These are phyloP conservation scores for Staphylotrichum tortipilum DNA, from an alignment of 495 filamentous ascomycete species.

Conservation along the genomic window DNA sequence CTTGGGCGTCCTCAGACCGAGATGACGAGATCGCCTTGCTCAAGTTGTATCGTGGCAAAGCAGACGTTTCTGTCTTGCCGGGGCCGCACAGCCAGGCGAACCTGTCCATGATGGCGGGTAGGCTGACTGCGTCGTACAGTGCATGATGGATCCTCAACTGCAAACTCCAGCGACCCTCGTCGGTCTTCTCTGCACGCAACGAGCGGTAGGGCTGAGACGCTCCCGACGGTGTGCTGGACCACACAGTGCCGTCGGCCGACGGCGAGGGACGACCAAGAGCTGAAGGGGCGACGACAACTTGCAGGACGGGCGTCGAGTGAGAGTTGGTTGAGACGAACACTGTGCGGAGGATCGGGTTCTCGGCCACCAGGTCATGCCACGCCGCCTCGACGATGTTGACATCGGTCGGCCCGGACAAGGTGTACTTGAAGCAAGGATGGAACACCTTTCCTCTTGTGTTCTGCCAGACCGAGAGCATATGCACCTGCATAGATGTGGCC, in stretches of 20 bases:
- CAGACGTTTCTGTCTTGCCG: background rate
- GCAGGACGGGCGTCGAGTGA: constrained; percentile 41
- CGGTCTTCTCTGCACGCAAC: constrained; percentile 1
- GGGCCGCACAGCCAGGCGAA: constrained; percentile 19
- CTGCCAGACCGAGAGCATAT: constrained; percentile 62
- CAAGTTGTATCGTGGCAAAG: background rate
- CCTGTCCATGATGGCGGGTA: constrained; percentile 42
- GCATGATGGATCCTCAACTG: constrained; percentile 61
- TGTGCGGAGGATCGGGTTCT: constrained; percentile 55
- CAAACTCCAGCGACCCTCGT: constrained; percentile 17
- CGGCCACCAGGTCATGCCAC: constrained; percentile 48
- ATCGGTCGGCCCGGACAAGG: constrained; percentile 27
- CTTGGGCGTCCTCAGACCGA: background rate
- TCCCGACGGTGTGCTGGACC: constrained; percentile 3
- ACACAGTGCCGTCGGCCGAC: background rate
- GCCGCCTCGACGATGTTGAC: constrained; percentile 32
- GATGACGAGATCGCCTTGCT: background rate
- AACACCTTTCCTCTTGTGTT: constrained; percentile 53
- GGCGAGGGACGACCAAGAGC: background rate
- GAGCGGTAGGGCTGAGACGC: constrained; percentile 6
- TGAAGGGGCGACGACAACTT: constrained; percentile 24
- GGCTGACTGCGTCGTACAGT: constrained; percentile 66
- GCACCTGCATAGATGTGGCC: constrained; percentile 61
- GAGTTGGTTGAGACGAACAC: constrained; percentile 44
- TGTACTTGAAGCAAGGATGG: constrained; percentile 55